A percentile compares a stretch with the other conserved stretches of the same genome.
Conservation (phyloP, 495 filamentous ascomycete genomes). For the Penicillium tannophilum region DNA sequence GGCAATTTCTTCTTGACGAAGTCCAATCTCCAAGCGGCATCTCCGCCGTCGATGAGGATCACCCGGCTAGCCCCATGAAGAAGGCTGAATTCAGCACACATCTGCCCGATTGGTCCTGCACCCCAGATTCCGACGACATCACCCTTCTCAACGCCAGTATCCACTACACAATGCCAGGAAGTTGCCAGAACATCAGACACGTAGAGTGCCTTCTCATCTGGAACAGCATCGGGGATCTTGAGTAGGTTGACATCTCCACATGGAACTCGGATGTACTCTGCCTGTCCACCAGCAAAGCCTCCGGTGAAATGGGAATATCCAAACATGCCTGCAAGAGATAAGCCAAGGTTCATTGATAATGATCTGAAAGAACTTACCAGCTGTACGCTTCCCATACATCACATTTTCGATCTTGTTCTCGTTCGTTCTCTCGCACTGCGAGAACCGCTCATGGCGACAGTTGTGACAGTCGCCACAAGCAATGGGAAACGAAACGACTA, state of each 20-base stretch:
- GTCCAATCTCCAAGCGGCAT: constrained; percentile 63
- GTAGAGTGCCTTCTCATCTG: constrained; percentile 85
- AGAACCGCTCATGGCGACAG: constrained; percentile 73
- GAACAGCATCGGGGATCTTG: constrained; percentile 75
- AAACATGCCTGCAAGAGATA: constrained; percentile 42
- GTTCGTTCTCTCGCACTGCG: constrained; percentile 80
- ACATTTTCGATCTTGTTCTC: constrained; percentile 65
- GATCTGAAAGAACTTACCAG: constrained; percentile 52
- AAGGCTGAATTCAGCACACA: constrained; percentile 72
- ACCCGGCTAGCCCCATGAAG: constrained; percentile 72
- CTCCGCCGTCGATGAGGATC: constrained; percentile 78
- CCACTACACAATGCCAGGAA: constrained; percentile 79
- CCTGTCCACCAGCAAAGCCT: constrained; percentile 87
- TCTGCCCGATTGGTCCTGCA: constrained; percentile 73
- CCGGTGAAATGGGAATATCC: constrained; percentile 71
- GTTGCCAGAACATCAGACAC: constrained; percentile 81
- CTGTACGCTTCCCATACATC: constrained; percentile 74
- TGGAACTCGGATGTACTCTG: constrained; percentile 85
- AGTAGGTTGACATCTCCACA: constrained; percentile 83
- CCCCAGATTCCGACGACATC: constrained; percentile 57
- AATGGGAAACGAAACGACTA: constrained; percentile 87
- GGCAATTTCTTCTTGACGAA: constrained; percentile 66
- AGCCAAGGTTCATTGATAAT: neutral
- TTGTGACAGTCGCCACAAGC: constrained; percentile 70
- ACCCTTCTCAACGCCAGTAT: constrained; percentile 70